These are phyloP conservation scores for Trichoderma cornu-damae DNA, from an alignment of 2,329 filamentous ascomycete genomes.

Conservation along the genomic window DNA sequence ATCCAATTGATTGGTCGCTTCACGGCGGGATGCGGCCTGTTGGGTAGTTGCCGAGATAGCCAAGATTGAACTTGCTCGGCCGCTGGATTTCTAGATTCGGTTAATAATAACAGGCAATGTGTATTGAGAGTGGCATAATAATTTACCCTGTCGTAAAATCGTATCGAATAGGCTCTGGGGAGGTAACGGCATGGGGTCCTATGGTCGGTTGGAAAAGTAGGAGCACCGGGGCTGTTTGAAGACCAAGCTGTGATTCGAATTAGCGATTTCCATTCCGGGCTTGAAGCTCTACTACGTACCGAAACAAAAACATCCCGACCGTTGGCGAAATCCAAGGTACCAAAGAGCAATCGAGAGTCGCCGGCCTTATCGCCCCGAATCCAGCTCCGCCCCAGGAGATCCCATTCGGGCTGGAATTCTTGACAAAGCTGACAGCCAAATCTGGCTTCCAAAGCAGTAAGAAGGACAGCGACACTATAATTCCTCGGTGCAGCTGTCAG, in stretches of 20 bases:
- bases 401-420: slow-evolving; percentile 93
- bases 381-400: slow-evolving; percentile 82
- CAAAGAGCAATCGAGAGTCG: slow-evolving; percentile 70
- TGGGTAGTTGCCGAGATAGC: slow-evolving; percentile 73
- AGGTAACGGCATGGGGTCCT: slow-evolving; percentile 70
- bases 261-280: not conserved
- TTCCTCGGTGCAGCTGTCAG: slow-evolving; percentile 75
- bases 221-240: slow-evolving; percentile 90
- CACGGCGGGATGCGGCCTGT: slow-evolving; percentile 70
- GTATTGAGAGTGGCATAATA: not conserved
- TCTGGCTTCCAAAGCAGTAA: slow-evolving; percentile 78
- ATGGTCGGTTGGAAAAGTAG: slow-evolving; percentile 80
- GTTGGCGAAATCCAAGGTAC: slow-evolving; percentile 79
- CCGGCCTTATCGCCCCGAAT: slow-evolving; percentile 72
- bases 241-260: slow-evolving; percentile 60
- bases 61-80: slow-evolving; percentile 77
- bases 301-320: slow-evolving; percentile 82
- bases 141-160: slow-evolving; percentile 78
- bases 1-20: slow-evolving; percentile 83
- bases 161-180: slow-evolving; percentile 66
- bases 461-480: slow-evolving; percentile 73
- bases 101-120: slow-evolving; percentile 2
- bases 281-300: slow-evolving; percentile 46
- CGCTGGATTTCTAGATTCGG: slow-evolving; percentile 53
- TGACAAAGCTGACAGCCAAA: slow-evolving; percentile 83